Percentiles rank a stretch among this genome's conserved stretches.
phyloP scores from a whole-genome alignment of 169 alveolate species.

The Babesia bovis region DNA sequence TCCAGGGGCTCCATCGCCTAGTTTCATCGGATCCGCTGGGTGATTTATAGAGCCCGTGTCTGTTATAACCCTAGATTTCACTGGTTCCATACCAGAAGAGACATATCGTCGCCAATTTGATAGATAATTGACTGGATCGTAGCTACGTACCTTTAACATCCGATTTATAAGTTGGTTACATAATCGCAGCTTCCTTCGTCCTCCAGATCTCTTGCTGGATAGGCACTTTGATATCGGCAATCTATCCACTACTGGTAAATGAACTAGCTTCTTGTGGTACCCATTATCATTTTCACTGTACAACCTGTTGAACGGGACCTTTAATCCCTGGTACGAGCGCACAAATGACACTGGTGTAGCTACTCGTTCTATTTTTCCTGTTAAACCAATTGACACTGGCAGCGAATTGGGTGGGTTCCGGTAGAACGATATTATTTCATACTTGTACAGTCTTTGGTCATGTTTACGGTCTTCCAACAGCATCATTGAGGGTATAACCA shows the following conservation, averaged over 20 bases:
- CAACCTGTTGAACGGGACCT: not conserved
- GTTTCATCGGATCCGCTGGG: not conserved
- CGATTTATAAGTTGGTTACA: not conserved
- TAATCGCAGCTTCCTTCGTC: not conserved
- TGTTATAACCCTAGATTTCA: too few species aligned
- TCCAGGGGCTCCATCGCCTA: not conserved
- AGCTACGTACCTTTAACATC: not conserved
- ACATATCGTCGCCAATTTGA: not conserved
- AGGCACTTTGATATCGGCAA: conserved; percentile 1
- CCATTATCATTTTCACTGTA: not conserved
- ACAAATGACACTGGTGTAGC: conserved; percentile 12
- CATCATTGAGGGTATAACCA: conserved; percentile 1
- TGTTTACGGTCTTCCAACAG: not conserved
- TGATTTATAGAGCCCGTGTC: too few species aligned
- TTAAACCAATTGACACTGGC: not conserved
- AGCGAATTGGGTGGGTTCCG: not conserved
- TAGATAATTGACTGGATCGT: not conserved
- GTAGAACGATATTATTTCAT: not conserved
- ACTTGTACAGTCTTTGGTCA: conserved; percentile 3
- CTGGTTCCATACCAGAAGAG: too few species aligned
- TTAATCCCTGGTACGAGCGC: not conserved
- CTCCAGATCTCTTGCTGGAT: conserved; percentile 4
- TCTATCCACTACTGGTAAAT: conserved; percentile 19
- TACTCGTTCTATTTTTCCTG: not conserved
- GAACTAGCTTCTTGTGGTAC: not conserved